A percentile compares a stretch with the other conserved stretches of the same genome.
These are phyloP conservation scores for Naganishia sp. DNA, from an alignment of 1,284 basidiomycete species.

Conservation along the genomic window DNA sequence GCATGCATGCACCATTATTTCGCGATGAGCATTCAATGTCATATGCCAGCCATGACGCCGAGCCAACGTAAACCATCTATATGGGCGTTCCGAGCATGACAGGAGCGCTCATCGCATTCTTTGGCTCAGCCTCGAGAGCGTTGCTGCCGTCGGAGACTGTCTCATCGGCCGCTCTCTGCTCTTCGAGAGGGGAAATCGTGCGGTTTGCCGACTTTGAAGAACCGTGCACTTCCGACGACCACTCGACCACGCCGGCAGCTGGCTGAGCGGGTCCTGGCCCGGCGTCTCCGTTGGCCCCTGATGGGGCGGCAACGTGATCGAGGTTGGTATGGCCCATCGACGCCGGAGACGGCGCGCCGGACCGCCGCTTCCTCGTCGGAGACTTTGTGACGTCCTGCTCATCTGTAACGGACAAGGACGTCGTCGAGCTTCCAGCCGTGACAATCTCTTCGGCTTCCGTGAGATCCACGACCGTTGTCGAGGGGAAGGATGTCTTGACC, in stretches of 20 bases:
- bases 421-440: not conserved
- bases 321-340: not conserved
- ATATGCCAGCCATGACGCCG: too few species aligned
- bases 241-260: not conserved
- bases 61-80: not conserved
- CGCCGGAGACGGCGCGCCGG: conserved; percentile 14
- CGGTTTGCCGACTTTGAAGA: not conserved
- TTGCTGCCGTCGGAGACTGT: not conserved
- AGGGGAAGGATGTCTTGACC: not conserved
- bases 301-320: not conserved
- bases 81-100: not conserved
- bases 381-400: conserved; percentile 7
- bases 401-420: not conserved
- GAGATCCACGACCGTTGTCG: not conserved
- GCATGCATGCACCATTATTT: too few species aligned
- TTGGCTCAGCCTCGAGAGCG: not conserved
- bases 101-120: not conserved
- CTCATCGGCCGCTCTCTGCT: not conserved
- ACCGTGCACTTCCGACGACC: not conserved
- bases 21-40: too few species aligned
- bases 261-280: not conserved
- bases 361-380: conserved; percentile 5
- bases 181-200: not conserved
- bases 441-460: not conserved
- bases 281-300: not conserved